Percentiles rank a stretch among this genome's conserved stretches.
phyloP scores from a whole-genome alignment of 345 rosid species.

The Arabidopsis thaliana region TAIR10.1 NC_003070.9:3612501-3613000 shows the following conservation, averaged over 20 bases:
- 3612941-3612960: constrained; percentile 29
- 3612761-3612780: constrained; percentile 67
- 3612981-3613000: constrained; percentile 48
- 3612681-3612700: constrained; percentile 71
- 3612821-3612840: constrained; percentile 73
- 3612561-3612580: constrained; percentile 68
- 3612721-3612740: constrained; percentile 66
- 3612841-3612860: constrained; percentile 64
- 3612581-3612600: constrained; percentile 83
- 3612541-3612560: constrained; percentile 75
- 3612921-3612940: constrained; percentile 52
- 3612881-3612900: constrained; percentile 61
- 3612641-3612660: constrained; percentile 72
- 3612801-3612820: constrained; percentile 87
- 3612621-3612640: constrained; percentile 75
- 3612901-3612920: constrained; percentile 71
- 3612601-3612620: constrained; percentile 72
- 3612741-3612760: constrained; percentile 66
- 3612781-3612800: constrained; percentile 80
- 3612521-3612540: constrained; percentile 86
- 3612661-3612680: constrained; percentile 59
- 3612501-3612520: constrained; percentile 83
- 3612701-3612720: constrained; percentile 63
- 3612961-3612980: constrained; percentile 33
- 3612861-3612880: constrained; percentile 76